Evolutionary conservation across 768 basidiomycete species (phyloP), one percentile per base, ranked within the genome.

Genomic region (Tulasnella sp.): DNA sequence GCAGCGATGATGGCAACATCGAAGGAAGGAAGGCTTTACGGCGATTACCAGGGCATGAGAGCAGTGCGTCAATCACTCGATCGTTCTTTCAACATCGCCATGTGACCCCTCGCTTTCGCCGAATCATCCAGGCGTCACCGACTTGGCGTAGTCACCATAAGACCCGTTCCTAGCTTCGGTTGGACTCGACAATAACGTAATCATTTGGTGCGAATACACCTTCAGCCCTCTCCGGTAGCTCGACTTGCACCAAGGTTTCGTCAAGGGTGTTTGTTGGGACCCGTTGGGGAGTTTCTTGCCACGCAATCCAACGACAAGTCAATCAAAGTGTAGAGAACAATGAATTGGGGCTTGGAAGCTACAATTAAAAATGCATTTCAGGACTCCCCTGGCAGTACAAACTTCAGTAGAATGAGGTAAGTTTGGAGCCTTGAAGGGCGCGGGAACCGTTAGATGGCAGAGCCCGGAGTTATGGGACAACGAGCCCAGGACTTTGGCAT

Each of bases 251-350:
- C 92, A 95, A 84, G 97, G 96, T 3, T 98, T 98, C 85, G 97
- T 99, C 83, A 99, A 99, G 86, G 98, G 98, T 80, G 95, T 99
- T 75, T 97, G 96, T 84, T 99, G 97, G 92, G 98, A 99, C 87
- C 98, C 98, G 97, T 97, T 3, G 98, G 98, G 72, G 94, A 98
- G 86, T 98, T 93, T 84, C 91, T 99, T 82, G 97, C 98, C n/a
- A 98, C 97, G 60, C 92, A 97, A 87, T 97, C 96, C 37, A 97
- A 98, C 86, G 98, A 99, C 86, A 92, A 94, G 85, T 93, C 96
- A 6, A 95, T 99, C 82, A 98, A 97, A 85, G 94, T 99, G 48
- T 99, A 97, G 98, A 90, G 93, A 82, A 97, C 97, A 0, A 92
- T 91, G 11, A 96, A 97, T 83, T 99, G 98, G 98, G 87, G 88